A percentile compares a stretch with the other conserved stretches of the same genome.
These are phyloP conservation scores for Lenzites betulinus DNA, from an alignment of 768 basidiomycete species.

Conservation along the genomic window DNA sequence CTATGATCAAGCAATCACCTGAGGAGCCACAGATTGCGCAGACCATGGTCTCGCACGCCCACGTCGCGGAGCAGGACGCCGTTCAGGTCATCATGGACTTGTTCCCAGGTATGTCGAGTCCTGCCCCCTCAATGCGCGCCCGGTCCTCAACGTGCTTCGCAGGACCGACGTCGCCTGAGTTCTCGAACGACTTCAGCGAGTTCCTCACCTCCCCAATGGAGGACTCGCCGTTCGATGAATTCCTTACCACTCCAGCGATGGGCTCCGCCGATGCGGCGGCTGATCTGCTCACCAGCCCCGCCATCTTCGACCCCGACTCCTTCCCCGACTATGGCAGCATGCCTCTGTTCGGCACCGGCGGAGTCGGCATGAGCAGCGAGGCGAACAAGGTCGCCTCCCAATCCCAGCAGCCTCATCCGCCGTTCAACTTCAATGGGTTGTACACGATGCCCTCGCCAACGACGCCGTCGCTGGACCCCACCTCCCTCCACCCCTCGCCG, in stretches of 20 bases:
- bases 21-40: slow-evolving; percentile 38
- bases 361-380: slow-evolving; percentile 5
- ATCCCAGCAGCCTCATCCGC: slow-evolving; percentile 16
- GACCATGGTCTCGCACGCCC: slow-evolving; percentile 20
- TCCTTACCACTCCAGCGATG: slow-evolving; percentile 46
- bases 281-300: slow-evolving; percentile 46
- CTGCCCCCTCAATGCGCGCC: background rate
- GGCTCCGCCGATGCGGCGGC: slow-evolving; percentile 38
- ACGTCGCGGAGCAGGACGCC: slow-evolving; percentile 30
- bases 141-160: slow-evolving; percentile 3
- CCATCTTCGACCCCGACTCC: slow-evolving; percentile 40
- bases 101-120: slow-evolving; percentile 34
- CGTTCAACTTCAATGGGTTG: slow-evolving; percentile 38
- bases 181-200: slow-evolving; percentile 42
- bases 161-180: slow-evolving; percentile 42
- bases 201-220: slow-evolving; percentile 50
- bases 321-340: slow-evolving; percentile 31
- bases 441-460: slow-evolving; percentile 51
- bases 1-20: slow-evolving; percentile 54
- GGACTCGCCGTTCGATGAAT: slow-evolving; percentile 49
- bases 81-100: slow-evolving; percentile 43
- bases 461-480: slow-evolving; percentile 49
- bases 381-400: slow-evolving; percentile 27
- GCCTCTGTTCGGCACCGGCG: slow-evolving; percentile 35
- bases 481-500: slow-evolving; percentile 38